Base-by-base conservation (phyloP, 2,329 filamentous ascomycete genomes). In the Paradendryphiella salina region DNA sequence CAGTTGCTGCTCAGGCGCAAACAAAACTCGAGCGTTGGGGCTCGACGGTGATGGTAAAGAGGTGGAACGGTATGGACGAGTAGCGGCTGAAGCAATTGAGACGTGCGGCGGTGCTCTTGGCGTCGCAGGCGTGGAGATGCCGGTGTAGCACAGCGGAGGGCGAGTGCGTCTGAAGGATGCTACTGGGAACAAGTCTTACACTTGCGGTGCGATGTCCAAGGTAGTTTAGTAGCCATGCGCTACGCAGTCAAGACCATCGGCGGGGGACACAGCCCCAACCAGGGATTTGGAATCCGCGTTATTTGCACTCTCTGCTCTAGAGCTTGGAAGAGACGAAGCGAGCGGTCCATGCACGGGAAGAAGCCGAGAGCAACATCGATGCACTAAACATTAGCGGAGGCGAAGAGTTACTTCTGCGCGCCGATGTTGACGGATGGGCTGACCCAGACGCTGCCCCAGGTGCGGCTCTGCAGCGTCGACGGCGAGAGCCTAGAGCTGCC, bases 201-300 rank as follows among this genome's bases (percentile, higher is more conserved):
- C 57, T 61, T 62, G 51, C 57, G 59, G 54, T 54, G 48, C 54
- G 55, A 56, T 59, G 46, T 55, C 60, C 50, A 57, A 53, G 50
- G 55, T 54, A 52, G 52, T 49, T 52, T 37, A 56, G 56, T 54
- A 43, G 57, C 54, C 59, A 59, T 60, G 54, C 55, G 55, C 49
- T 46, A 50, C 37, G 33, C 33, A 36, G 42, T 43, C 34, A 29
- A 45, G 47, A 45, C 43, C 39, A 47, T 59, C 44, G 44, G 45
- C 45, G 48, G 53, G 53, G 49, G 29, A 46, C 62, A 65, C 62
- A 61, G 64, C 64, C 65, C 57, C 55, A 23, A 40, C 53, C 39
- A 34, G 50, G 45, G 54, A 68, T 69, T 69, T 68, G 66, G 65
- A 68, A 69, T 67, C 35, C 52, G 42, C 61, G 59, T 49, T 57